Base-by-base conservation (phyloP, 805 yeast genomes). In the Candida stauntonica region DNA sequence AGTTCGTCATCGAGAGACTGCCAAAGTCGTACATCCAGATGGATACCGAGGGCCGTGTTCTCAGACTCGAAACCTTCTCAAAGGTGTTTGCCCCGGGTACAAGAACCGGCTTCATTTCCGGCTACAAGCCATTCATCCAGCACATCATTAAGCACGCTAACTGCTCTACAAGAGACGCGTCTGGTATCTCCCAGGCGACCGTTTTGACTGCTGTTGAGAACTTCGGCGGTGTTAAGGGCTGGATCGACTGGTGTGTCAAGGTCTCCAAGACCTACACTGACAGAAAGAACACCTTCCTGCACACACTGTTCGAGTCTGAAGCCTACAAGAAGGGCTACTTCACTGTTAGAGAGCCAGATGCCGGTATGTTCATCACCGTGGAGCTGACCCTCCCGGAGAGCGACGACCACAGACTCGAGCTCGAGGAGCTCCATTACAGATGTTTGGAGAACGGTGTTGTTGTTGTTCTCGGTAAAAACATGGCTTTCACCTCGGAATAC, bases 331-430 rank as follows among this genome's bases (percentile, higher is more conserved):
- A 42, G 33, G 51, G 52, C 1, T 41, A 45, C 31, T 43, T 48
- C 32, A 44, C 39, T 7, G 62, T 58, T 38, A 59, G 58, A 32
- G 70, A 73, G 19, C 86, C 87, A 9, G 71, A 67, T 16, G 85
- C 85, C 5, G 88, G 88, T 50, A 81, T 81, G 88, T 81, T 81
- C 58, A 69, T 80, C 58, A 75, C 81, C 38, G 64, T 79, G 34
- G 58, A 63, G 21, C 54, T 85, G n/a, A 50, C 51, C 33, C 47
- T 55, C 35, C 42, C 51, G 31, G 36, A 37, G 12, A 35, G 45
- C n/a, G 47, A 42, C 3, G 64, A 70, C 41, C 57, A 65, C 33
- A 38, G 48, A 16, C 61, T 58, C 14, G 66, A 68, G 30, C 54
- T 77, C 61, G 62, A 67, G 28, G 46, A 65, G 29, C 57, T 79